A percentile compares a stretch with the other conserved stretches of the same genome.
Conservation (phyloP, 129 eudicot genomes). For the Solidago caesia region DNA sequence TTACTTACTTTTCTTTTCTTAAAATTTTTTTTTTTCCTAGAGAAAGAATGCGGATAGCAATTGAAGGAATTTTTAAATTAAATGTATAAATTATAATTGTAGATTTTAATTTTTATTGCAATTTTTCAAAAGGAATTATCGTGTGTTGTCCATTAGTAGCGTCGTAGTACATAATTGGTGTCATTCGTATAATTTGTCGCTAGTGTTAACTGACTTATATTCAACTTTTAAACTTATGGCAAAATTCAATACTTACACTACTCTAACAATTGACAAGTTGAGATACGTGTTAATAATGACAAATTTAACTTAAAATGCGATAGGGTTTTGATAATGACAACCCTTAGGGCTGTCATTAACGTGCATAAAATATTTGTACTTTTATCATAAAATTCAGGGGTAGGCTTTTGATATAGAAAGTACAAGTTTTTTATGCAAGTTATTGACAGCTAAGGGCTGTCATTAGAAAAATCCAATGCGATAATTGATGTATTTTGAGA, state of each 20-base stretch:
- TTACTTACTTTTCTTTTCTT: not conserved
- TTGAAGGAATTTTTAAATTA: not conserved
- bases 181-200: conserved; percentile 23
- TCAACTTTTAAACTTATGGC: conserved; percentile 1
- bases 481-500: no score
- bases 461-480: no score
- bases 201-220: conserved; percentile 4
- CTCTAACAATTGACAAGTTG: not conserved
- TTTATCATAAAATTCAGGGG: no score
- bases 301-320: no score
- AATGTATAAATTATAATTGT: not conserved
- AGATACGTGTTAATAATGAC: no score
- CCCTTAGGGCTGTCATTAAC: no score
- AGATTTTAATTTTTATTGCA: not conserved
- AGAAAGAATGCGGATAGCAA: not conserved
- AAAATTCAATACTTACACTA: conserved; percentile 7
- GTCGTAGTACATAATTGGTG: conserved; percentile 10
- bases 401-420: no score
- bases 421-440: no score
- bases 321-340: no score
- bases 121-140: not conserved
- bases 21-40: no score
- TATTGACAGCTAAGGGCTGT: no score
- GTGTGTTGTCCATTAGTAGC: not conserved
- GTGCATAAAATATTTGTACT: no score